Evolutionary conservation across 371 early-diverging fungal genomes (phyloP), one percentile per base, ranked within the genome.

Genomic region (Mucor piriformis): DNA sequence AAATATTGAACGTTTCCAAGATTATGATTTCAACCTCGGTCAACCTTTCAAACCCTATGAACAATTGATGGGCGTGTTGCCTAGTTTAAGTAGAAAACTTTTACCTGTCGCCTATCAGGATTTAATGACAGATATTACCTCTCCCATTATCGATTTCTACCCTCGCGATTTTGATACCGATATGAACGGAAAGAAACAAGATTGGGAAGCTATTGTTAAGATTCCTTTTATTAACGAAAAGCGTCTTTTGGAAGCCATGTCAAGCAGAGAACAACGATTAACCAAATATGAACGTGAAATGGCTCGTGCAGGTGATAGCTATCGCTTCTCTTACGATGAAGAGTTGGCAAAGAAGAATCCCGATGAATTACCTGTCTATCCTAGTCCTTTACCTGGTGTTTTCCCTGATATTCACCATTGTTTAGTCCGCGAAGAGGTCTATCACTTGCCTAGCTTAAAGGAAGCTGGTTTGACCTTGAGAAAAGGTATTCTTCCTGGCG

Each of bases 31-130:
- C 64, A 86, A 88, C 21, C 73, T 85, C 11, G 94, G 95, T n/a
- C 65, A 70, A 33, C 99, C 99, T 1, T 95, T 98, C 75, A 86
- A 78, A 47, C 99, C 99, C 3, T 92, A 94, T 67, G 99, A 99
- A 70, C 99, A 99, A 77, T 84, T 99, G 23, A 94, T 99, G 97
- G 94, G 95, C 49, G 99, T 99, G 10, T 79, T 99, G 50, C 99
- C 99, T 3, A 91, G 92, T 8, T 82, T 85, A 34, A 90, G 89
- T 76, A 82, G 84, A 66, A 78, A 83, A 58, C 86, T 93, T 46
- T 84, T 98, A 27, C 97, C 97, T 3, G 43, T 63, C 15, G 86
- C 86, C 1, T 91, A 94, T 63, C 91, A 88, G 69, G 76, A 83
- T 40, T 77, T 99, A 51, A 96, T 98, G 89, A 85, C 88, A 2